Base-by-base conservation (phyloP, 176 grass and related monocot genomes). In the Secale cereale region DNA sequence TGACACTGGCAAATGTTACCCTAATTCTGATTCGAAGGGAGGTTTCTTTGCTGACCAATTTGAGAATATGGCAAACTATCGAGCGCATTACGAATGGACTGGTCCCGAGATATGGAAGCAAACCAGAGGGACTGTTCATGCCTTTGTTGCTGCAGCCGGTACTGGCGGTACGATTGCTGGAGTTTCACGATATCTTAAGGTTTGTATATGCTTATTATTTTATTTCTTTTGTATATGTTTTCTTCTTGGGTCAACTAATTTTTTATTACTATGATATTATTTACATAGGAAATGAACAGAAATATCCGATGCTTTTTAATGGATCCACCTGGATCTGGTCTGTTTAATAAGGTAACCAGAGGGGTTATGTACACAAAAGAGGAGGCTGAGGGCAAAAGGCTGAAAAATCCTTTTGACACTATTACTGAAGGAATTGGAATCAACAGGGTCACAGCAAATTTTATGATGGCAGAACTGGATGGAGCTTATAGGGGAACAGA, bases 401-500 rank as follows among this genome's bases (percentile, higher is more conserved):
- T 96, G 41, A 98, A 94, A 88, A 92, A 96, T 82, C 97, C 97
- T 80, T 98, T 98, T 52, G 97, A 96, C 63, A 98, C 97, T 70
- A 82, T 98, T 65, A 98, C 97, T 25, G 93, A 98, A 98, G 97
- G 97, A 74, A 96, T 98, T 17, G 93, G 97, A 83, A 98, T 98
- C 76, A 98, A 98, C 83, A 94, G 97, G 86, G 76, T 98, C 23
- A 96, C 93, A 50, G 87, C 71, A 81, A 98, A 95, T 87, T 94
- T 98, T 86, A 90, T 94, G 90, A 92, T 96, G 97, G 88, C 93
- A 1, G 86, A 95, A 80, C 70, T 98, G 56, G 97, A 95, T 92
- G 97, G 93, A 62, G 93, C 97, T 78, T 91, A 92, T 73, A 83
- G 86, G 64, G 97, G 97, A 79, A 91, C 93, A 8, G 97, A 98